Percentiles rank a stretch among this genome's conserved stretches.
Evolutionary conservation across 345 rosid genomes (phyloP).

Genomic region (Acer yangbiense): DNA sequence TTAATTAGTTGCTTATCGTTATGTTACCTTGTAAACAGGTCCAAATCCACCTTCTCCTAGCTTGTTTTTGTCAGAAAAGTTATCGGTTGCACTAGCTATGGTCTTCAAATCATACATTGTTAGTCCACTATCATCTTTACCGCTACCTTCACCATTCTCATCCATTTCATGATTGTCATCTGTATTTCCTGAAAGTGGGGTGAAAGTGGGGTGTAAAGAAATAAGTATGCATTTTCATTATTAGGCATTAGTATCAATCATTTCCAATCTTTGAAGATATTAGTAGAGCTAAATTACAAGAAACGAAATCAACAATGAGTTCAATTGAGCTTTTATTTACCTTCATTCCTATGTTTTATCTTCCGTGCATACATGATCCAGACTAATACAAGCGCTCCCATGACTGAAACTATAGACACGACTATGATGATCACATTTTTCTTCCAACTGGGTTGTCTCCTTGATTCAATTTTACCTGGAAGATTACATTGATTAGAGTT

Average conservation of each 20-base stretch:
- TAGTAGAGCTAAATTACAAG: no score
- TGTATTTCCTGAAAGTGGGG: no score
- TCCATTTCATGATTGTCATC: neutral
- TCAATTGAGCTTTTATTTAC: neutral
- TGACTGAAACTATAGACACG: constrained; percentile 16
- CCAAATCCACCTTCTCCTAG: constrained; percentile 24
- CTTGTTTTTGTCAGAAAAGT: constrained; percentile 12
- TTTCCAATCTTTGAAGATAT: neutral
- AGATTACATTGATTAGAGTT: neutral
- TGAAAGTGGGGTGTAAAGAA: neutral
- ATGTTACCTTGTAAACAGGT: constrained; percentile 3
- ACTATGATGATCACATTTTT: constrained; percentile 18
- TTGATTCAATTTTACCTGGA: neutral
- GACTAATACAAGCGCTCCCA: constrained; percentile 4
- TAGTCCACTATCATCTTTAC: constrained; percentile 12
- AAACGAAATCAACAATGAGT: neutral
- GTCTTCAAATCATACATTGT: neutral
- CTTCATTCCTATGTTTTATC: constrained; percentile 12
- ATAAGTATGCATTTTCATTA: no score
- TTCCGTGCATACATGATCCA: constrained; percentile 11
- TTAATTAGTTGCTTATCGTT: neutral
- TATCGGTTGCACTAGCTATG: neutral
- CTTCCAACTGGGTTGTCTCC: neutral
- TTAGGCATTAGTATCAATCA: neutral
- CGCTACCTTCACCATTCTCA: neutral